Evolutionary conservation across 768 basidiomycete genomes (phyloP), one percentile per base, ranked within the genome.

Genomic region (Mycena belliarum): DNA sequence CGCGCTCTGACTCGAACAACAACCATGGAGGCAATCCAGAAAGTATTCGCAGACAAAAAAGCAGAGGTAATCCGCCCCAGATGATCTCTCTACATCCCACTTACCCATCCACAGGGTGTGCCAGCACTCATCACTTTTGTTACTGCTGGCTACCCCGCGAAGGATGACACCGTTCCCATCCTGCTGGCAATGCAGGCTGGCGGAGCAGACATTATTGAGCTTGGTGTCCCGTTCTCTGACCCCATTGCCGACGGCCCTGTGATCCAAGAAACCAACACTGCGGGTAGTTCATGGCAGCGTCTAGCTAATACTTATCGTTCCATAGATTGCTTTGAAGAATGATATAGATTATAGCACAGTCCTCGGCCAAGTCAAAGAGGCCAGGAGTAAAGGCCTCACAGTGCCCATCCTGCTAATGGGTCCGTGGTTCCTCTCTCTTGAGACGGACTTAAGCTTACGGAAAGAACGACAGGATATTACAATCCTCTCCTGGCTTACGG

Each of bases 401-500:
- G 79, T 82, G 0, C 96, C 96, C 2, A 85, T 99, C 7, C 71
- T 98, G n/a, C 80, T 98, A 43, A 98, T 98, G 95, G 95, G 95
- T 93, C 56, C 50, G 79, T 46, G 63, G 55, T 52, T 8, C 16
- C 28, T 37, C 28, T 38, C 33, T 42, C 1, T 28, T 21, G 46
- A 37, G 16, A 41, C 23, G 14, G n/a, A 18, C 35, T 54, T 29
- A 55, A 52, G 57, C 45, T 58, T 9, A 63, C 47, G 40, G 58
- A 32, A 37, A 38, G 41, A 40, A 32, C 28, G 26, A 6, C 63
- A 98, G 96, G 96, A 32, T 99, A 99, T 76, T 98, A 97, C 74
- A 99, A 99, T 70, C 96, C 97, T 15, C 72, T 98, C 33, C 80
- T 98, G 41, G 93, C 95, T 0, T 96, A 98, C 66, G 95, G 95